Evolutionary conservation across 331 rosid genomes (phyloP), one percentile per base, ranked within the genome.

Genomic region (Quercus lobata): DNA sequence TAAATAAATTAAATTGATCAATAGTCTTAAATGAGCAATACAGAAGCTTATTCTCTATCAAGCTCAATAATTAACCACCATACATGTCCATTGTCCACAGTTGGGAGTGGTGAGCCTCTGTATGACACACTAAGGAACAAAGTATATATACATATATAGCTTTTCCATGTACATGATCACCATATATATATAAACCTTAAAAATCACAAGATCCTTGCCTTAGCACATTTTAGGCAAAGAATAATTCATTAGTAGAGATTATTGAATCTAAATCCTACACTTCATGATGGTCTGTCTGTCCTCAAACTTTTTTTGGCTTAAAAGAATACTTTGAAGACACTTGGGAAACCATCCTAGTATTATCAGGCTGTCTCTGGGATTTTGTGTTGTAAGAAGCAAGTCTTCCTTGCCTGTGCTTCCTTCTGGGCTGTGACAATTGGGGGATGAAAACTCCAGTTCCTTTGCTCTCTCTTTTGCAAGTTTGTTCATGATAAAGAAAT

Each of bases 371-470:
- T 76, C 89, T 86, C 41, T 83, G 90, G 49, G 84, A 62, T 80
- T 90, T 95, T 61, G 93, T 25, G 56, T 65, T 76, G 85, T 79
- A 60, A 30, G 94, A 87, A 79, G 57, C 49, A 61, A 87, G 79
- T 81, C 91, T 91, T 78, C 89, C 94, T 71, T 84, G 91, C 75
- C 92, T 89, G 15, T 86, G 88, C 81, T 81, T 92, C 84, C 94
- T 91, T 81, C 94, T 92, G 7, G 97, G 92, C 57, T 75, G 92
- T 62, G 89, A 77, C 41, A 88, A 90, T 60, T 93, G 96, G 0
- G 99, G 99, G 73, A 95, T 95, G 74, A 95, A 95, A 66, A 95
- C 99, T 0, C 99, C 99, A 0, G 99, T 95, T 17, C 99, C 99
- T 81, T 93, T 95, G 92, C 98, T 91, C 72, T 87, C 93, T 80